These are phyloP conservation scores for Coccomyxa sp. DNA, from an alignment of 139 green algal genomes.

Conservation along the genomic window DNA sequence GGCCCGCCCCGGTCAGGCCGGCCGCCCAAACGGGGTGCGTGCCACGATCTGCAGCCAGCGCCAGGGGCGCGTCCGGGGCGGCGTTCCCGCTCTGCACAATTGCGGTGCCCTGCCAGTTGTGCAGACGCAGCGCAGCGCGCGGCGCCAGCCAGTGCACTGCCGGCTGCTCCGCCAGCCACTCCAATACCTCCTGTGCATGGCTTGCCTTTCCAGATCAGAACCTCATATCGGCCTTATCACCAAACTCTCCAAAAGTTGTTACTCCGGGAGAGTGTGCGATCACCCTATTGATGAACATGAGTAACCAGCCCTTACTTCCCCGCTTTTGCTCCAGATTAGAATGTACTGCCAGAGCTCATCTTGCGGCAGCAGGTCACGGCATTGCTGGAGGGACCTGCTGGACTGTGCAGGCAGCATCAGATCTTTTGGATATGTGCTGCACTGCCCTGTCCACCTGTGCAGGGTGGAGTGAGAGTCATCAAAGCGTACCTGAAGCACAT, in stretches of 20 bases:
- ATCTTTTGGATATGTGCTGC: background rate
- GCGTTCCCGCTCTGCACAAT: slow-evolving; percentile 42
- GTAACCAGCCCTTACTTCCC: too few relatives aligned
- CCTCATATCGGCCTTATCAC: background rate
- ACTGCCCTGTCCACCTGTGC: background rate
- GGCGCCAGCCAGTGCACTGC: slow-evolving; percentile 44
- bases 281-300: background rate
- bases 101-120: slow-evolving; percentile 49
- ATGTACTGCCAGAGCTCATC: background rate
- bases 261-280: background rate
- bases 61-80: background rate
- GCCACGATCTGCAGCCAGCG: slow-evolving; percentile 1
- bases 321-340: background rate
- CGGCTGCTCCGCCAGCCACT: slow-evolving; percentile 12
- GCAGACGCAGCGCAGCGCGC: slow-evolving; percentile 24
- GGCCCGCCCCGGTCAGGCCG: slow-evolving; percentile 45
- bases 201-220: background rate
- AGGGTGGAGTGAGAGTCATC: too few relatives aligned
- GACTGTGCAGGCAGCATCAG: background rate
- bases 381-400: background rate
- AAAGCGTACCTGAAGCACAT: background rate
- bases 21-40: slow-evolving; percentile 71
- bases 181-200: background rate
- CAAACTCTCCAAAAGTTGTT: background rate
- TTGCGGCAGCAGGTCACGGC: background rate